Percentiles rank a stretch among this genome's conserved stretches.
These are phyloP conservation scores for Exserohilum turcica DNA, from an alignment of 2,329 filamentous ascomycete species.

Conservation along the genomic window DNA sequence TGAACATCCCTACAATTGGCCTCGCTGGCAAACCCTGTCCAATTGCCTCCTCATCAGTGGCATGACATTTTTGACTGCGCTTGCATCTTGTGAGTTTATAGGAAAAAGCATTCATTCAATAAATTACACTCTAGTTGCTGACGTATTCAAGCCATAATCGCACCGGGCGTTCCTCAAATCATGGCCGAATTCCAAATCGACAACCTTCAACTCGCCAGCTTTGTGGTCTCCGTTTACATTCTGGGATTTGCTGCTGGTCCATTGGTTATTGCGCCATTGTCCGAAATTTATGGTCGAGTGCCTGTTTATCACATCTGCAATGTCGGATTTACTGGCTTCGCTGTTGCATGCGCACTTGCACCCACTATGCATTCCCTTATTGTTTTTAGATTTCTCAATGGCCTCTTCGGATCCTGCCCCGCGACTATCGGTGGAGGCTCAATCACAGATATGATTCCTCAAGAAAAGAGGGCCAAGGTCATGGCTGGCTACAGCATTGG, in stretches of 20 bases:
- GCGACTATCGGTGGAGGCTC: no score
- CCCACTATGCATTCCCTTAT: no score
- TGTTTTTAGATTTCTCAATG: no score
- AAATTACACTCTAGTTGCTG: no score
- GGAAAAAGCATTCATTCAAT: no score
- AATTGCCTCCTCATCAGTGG: no score
- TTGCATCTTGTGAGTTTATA: no score
- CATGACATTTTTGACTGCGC: no score
- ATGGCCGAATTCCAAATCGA: conserved; percentile 17
- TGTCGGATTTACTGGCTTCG: conserved; percentile 56
- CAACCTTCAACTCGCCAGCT: conserved; percentile 27
- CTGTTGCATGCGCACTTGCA: conserved; percentile 59
- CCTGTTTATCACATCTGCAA: conserved; percentile 61
- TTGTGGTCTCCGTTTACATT: conserved; percentile 32
- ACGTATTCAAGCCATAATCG: no score
- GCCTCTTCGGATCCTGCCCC: no score
- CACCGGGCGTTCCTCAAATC: not conserved
- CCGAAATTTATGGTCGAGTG: conserved; percentile 40
- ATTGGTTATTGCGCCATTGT: conserved; percentile 30
- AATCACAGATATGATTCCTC: conserved; percentile 27
- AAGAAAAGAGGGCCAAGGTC: conserved; percentile 25
- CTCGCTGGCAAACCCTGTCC: no score
- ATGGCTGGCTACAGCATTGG: conserved; percentile 18
- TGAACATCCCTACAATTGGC: no score
- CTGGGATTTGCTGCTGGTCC: conserved; percentile 39